Conservation (phyloP, 2,329 filamentous ascomycete species). For the Paraphoma chrysanthemicola region DNA sequence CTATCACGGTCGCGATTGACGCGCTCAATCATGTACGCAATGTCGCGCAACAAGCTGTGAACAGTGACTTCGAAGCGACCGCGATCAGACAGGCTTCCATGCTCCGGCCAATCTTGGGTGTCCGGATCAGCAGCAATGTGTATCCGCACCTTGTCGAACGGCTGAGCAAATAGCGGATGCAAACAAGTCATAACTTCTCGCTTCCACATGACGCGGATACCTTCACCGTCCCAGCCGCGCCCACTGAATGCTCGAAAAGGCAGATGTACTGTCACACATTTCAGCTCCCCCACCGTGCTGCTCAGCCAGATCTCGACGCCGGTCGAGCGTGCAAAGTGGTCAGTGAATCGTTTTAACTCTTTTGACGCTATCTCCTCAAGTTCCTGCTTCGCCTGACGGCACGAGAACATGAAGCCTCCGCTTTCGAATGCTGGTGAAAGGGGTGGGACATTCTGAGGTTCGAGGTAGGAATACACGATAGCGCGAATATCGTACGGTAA, state of each 20-base stretch:
- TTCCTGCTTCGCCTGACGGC: constrained; percentile 4
- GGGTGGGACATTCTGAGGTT: background rate
- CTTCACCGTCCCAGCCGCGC: background rate
- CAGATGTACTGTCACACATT: background rate
- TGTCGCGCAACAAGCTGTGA: background rate
- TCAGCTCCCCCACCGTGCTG: background rate
- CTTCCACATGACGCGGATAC: background rate
- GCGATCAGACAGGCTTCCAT: background rate
- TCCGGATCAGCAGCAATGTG: background rate
- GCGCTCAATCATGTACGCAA: constrained; percentile 1
- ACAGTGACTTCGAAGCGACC: constrained; percentile 2
- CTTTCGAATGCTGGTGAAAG: background rate
- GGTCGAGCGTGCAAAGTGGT: background rate
- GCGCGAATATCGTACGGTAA: constrained; percentile 7
- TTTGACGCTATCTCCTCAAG: background rate
- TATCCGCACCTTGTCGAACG: background rate
- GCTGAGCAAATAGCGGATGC: constrained; percentile 1
- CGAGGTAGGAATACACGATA: constrained; percentile 2
- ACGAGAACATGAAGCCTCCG: constrained; percentile 1
- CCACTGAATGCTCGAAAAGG: constrained; percentile 1
- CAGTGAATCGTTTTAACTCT: background rate
- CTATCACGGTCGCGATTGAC: background rate
- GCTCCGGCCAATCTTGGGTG: background rate
- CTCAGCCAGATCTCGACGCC: background rate
- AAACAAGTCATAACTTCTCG: background rate